Percentiles rank a stretch among this genome's conserved stretches.
These are phyloP conservation scores for Effrenium voratum DNA, from an alignment of 73 alveolate genomes.

Conservation along the genomic window DNA sequence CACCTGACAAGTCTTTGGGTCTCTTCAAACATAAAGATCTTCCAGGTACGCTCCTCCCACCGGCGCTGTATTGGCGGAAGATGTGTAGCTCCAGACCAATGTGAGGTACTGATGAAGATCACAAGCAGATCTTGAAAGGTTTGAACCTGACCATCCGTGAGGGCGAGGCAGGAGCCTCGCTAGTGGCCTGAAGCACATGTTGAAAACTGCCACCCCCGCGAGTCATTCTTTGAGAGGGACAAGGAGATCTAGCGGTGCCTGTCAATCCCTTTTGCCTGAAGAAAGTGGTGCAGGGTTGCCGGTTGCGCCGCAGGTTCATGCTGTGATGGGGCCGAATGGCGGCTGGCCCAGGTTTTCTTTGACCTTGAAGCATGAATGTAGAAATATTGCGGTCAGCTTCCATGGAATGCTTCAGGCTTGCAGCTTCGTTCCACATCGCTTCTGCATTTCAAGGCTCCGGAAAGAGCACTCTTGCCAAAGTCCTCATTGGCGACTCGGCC, in stretches of 20 bases:
- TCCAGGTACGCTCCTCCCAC: no score
- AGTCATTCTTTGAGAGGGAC: not conserved
- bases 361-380: not conserved
- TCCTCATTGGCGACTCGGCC: conserved; percentile 90
- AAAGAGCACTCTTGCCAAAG: conserved; percentile 86
- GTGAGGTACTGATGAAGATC: conserved; percentile 93
- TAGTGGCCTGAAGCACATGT: not conserved
- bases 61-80: no score
- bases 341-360: not conserved
- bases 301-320: conserved; percentile 25
- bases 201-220: not conserved
- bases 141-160: conserved; percentile 68
- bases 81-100: no score
- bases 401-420: not conserved
- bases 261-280: no score
- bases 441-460: conserved; percentile 61
- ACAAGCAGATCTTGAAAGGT: conserved; percentile 81
- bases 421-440: not conserved
- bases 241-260: no score
- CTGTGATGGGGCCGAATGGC: conserved; percentile 93
- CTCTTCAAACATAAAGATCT: no score
- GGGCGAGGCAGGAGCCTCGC: conserved; percentile 52
- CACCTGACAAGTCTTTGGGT: no score
- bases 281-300: no score
- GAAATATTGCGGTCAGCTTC: not conserved